Base-by-base conservation (phyloP, 371 early-diverging fungal species). In the Dichotomocladium elegans region DNA sequence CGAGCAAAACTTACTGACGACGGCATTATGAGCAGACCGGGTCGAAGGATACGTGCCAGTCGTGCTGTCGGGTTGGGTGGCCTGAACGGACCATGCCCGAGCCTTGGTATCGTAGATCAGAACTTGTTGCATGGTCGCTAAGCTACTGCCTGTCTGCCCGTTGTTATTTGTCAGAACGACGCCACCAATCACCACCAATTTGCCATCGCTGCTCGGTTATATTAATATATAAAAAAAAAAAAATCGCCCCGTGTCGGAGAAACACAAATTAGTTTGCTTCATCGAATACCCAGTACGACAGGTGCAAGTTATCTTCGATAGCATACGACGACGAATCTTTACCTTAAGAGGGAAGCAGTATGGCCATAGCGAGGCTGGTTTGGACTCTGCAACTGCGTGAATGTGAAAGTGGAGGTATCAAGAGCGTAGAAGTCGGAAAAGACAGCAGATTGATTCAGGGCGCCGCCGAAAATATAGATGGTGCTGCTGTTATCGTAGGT, bases 171-270 rank as follows among this genome's bases (percentile, higher is more conserved):
- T 37, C 26, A 25, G n/a, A 14, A 43, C 26, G 29, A 67, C 50
- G 63, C 74, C 74, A 52, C 74, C 74, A 56, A 70, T 44, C 33
- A 74, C 45, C 29, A 74, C 71, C 25, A 74, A 50, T 47, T 64
- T 52, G 15, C 74, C 74, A 54, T 60, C 58, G 51, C 69, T 70
- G 47, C n/a, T 42, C 12, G 52, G n/a, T n/a, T n/a, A n/a, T n/a
- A n/a, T n/a, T n/a, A 31, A 15, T 37, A 37, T n/a, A 9, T 9
- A n/a, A 5, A 37, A 58, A 58, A 41, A 21, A 50, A 49, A 48
- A 53, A 54, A 46, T 11, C 19, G 31, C 33, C 24, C 44, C n/a
- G n/a, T n/a, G n/a, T n/a, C n/a, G n/a, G n/a, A n/a, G n/a, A n/a
- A n/a, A n/a, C n/a, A n/a, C n/a, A n/a, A n/a, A n/a, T n/a, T n/a